These are phyloP conservation scores for Malus orientalis DNA, from an alignment of 306 rosid genomes.

Conservation along the genomic window DNA sequence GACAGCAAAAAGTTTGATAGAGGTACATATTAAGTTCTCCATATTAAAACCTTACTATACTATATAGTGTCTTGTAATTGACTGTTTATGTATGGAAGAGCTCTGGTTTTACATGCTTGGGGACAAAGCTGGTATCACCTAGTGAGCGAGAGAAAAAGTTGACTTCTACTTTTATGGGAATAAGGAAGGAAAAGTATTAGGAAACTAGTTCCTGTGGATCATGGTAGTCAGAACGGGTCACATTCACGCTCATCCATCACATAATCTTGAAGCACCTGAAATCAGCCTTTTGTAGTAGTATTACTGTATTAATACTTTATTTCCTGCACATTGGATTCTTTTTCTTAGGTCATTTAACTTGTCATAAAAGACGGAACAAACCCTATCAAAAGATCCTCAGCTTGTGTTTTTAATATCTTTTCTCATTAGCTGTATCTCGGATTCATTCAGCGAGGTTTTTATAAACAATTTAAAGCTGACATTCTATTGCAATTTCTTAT, in stretches of 20 bases:
- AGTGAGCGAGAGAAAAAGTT: not conserved
- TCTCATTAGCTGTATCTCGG: not conserved
- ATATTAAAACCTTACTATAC: not conserved
- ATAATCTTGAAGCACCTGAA: not conserved
- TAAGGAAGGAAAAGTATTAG: not conserved
- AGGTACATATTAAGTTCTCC: constrained; percentile 37
- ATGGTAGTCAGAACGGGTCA: not conserved
- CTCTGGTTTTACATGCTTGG: not conserved
- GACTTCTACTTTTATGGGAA: not conserved
- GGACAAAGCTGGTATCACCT: not conserved
- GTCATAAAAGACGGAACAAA: not conserved
- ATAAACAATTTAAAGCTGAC: not conserved
- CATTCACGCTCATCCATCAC: not conserved
- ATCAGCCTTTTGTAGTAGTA: not conserved
- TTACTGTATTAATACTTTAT: not conserved
- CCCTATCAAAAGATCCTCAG: not conserved
- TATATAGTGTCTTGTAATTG: not conserved
- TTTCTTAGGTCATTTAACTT: not conserved
- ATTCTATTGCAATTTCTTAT: constrained; percentile 6
- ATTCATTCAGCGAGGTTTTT: not conserved
- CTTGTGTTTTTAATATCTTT: not conserved
- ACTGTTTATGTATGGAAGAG: not conserved
- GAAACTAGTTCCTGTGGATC: not conserved
- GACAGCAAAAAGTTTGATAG: constrained; percentile 65
- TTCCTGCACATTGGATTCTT: not conserved